Base-by-base conservation (phyloP, 371 early-diverging fungal species). In the Mortierella sp. region DNA sequence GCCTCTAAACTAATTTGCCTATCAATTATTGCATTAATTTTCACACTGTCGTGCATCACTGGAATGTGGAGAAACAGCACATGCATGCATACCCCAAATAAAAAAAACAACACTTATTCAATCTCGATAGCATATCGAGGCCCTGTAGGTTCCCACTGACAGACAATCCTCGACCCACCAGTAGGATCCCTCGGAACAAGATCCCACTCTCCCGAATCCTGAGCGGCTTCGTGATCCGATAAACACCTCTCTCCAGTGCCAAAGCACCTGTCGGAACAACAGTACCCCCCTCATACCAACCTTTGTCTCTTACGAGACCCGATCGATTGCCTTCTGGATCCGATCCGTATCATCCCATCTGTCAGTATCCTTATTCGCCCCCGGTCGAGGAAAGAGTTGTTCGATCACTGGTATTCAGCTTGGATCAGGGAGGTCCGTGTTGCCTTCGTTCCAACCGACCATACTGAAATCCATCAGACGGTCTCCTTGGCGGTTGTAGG, bases 401-500 rank as follows among this genome's bases (percentile, higher is more conserved):
- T 80, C 73, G 0, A 79, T 45, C 0, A 83, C 77, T 13, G 80
- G 82, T 3, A 87, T 65, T 44, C 0, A 68, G 43, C 29, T n/a
- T n/a, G 79, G 22, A 31, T 76, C 69, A 0, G 86, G 85, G 0
- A 88, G 26, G 4, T 76, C 76, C 4, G 83, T 84, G 71, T 85
- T 79, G 5, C 90, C 90, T 68, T 87, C 87, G 66, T 86, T 85
- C 81, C 87, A 89, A 0, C 88, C 88, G 8, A 84, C 90, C 71
- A 84, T 83, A 22, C 88, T 88, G 68, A 89, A 89, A 61, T 89
- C 88, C 64, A 87, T 71, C 8, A 89, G 72, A 34, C 85, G 85
- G 61, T 89, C 90, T 11, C 87, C 87, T 14, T 83, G 67, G 29
- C 74, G 77, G 52, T 87, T 88, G 67, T 88, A 89, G 14, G 88